Evolutionary conservation across 73 alveolate species (phyloP), one percentile per base, ranked within the genome.

Genomic region (Symbiodinium natans): DNA sequence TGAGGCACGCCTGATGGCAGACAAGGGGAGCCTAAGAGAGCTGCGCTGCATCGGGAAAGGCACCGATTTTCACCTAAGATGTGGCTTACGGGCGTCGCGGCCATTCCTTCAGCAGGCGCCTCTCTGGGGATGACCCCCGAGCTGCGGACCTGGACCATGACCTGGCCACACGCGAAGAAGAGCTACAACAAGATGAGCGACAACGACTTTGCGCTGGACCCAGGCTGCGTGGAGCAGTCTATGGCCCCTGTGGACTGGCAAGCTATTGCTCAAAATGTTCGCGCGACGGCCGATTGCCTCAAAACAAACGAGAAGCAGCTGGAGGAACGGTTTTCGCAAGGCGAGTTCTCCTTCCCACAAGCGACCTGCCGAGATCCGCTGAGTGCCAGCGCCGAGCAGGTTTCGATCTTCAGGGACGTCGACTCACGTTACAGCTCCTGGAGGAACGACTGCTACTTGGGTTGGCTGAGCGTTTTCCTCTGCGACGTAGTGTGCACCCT

Each of bases 401-500:
- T 63, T 21, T 31, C 7, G 36, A 15, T 29, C 31, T 75, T 31
- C 85, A n/a, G 46, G 29, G 43, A 82, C 38, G 63, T 38, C 9
- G 82, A 34, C 63, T 63, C 71, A 39, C 86, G 95, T 25, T 88
- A 88, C 86, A 88, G 95, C 42, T 59, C 95, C 36, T 88, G 95
- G 95, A 82, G 48, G 43, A 59, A 33, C 42, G 95, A 88, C 41
- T 88, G 95, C 71, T 88, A 88, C 34, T 39, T 88, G 86, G 95
- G 95, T 3, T 59, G 85, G 95, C 34, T 88, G 73, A 88, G 95
- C 31, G 77, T 63, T 29, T 63, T 63, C 77, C 85, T 88, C 17
- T 31, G 86, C 25, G 95, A 88, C 73, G 71, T 63, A 46, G 42
- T 88, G 41, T 88, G 95, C 43, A 38, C 95, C 6, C 43, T 88